A percentile compares a stretch with the other conserved stretches of the same genome.
These are phyloP conservation scores for Apophysomyces ossiformis DNA, from an alignment of 371 early-diverging fungal genomes.

Conservation along the genomic window DNA sequence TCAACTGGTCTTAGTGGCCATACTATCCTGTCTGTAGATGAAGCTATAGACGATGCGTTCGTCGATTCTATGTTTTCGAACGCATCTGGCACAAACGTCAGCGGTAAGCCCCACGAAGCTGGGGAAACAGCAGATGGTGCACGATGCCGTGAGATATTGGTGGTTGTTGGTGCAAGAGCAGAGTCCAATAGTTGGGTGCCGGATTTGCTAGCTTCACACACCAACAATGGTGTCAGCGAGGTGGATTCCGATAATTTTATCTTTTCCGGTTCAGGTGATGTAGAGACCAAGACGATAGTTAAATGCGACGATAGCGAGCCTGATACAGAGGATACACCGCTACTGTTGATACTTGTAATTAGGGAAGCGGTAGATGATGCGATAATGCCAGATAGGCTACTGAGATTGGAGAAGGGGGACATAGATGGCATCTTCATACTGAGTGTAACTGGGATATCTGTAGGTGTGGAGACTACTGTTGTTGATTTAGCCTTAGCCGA, in stretches of 20 bases:
- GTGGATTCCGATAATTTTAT: conserved; percentile 35
- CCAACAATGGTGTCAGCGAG: conserved; percentile 45
- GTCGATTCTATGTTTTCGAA: neutral
- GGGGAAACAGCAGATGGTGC: conserved; percentile 12
- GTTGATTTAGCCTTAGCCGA: conserved; percentile 31
- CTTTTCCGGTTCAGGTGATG: conserved; percentile 29
- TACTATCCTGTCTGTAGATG: conserved; percentile 2
- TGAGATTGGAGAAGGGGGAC: conserved; percentile 8
- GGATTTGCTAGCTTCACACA: conserved; percentile 41
- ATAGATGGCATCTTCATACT: conserved; percentile 15
- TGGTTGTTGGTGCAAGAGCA: conserved; percentile 13
- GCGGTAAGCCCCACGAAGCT: conserved; percentile 53
- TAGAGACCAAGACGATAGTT: conserved; percentile 42
- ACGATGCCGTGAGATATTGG: conserved; percentile 8
- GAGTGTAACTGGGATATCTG: conserved; percentile 29
- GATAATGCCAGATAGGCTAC: neutral
- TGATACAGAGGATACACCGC: conserved; percentile 13
- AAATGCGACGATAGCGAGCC: conserved; percentile 16
- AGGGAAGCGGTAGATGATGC: neutral
- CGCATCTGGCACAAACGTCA: conserved; percentile 41
- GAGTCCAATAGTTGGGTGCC: conserved; percentile 19
- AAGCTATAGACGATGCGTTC: neutral
- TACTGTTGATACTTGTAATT: neutral
- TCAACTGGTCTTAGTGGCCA: neutral
- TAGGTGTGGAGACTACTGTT: conserved; percentile 29